phyloP scores from a whole-genome alignment of 805 yeast genomes.

The Groenewaldozyma salmanticensis region DNA sequence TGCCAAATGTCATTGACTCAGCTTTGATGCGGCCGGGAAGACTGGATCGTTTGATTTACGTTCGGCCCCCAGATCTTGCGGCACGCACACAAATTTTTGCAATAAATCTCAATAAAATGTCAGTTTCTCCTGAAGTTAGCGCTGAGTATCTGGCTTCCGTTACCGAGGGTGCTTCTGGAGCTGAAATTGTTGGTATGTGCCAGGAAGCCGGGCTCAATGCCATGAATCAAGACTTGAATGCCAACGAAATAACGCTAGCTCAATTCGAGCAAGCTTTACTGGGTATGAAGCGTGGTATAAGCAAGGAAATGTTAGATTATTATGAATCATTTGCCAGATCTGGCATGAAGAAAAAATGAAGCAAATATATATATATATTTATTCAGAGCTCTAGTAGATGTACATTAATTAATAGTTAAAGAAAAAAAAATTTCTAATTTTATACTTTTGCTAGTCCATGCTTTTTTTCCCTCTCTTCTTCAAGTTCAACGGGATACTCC shows the following conservation, averaged over 20 bases:
- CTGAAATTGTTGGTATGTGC: constrained; percentile 83
- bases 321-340: constrained; percentile 31
- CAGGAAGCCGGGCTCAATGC: constrained; percentile 97
- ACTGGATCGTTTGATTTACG: constrained; percentile 85
- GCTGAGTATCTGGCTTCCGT: constrained; percentile 44
- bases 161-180: constrained; percentile 94
- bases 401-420: no score
- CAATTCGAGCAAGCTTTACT: constrained; percentile 67
- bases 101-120: constrained; percentile 61
- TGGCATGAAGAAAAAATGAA: constrained; percentile 1
- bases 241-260: constrained; percentile 38
- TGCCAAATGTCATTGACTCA: constrained; percentile 88
- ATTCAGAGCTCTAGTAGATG: no score
- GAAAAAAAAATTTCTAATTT: no score
- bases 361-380: no score
- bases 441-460: no score
- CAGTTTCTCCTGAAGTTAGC: constrained; percentile 39
- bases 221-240: constrained; percentile 61
- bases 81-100: constrained; percentile 72
- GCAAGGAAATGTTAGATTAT: constrained; percentile 73
- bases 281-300: constrained; percentile 69
- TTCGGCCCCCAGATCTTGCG: constrained; percentile 76
- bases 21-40: constrained; percentile 95
- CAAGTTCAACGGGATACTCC: no score
- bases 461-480: no score